Conservation (phyloP, 495 filamentous ascomycete genomes). For the Podospora bellae-mahoneyi region DNA sequence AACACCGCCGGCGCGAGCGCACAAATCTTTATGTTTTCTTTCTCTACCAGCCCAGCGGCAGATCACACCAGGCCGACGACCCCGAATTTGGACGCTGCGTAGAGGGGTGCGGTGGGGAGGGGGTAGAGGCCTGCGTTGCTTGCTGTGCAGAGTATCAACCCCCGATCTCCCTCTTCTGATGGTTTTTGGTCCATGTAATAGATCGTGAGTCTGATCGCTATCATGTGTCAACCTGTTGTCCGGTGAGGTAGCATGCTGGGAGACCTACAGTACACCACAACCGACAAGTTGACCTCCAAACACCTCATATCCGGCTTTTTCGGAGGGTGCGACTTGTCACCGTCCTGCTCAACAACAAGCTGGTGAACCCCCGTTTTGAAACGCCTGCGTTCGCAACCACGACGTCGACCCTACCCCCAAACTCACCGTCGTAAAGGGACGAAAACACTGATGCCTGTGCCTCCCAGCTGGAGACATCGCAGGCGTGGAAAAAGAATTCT, state of each 20-base stretch:
- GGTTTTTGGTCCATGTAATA: slow-evolving; percentile 53
- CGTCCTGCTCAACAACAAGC: slow-evolving; percentile 25
- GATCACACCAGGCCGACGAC: slow-evolving; percentile 53
- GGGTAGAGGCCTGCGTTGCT: slow-evolving; percentile 57
- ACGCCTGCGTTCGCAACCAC: slow-evolving; percentile 58
- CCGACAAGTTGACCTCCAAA: slow-evolving; percentile 49
- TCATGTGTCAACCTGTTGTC: background rate
- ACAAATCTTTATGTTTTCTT: slow-evolving; percentile 50
- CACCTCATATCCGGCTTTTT: slow-evolving; percentile 40
- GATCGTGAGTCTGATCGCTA: slow-evolving; percentile 48
- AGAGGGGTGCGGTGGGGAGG: slow-evolving; percentile 54
- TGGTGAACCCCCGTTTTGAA: slow-evolving; percentile 42
- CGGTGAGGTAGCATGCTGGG: background rate
- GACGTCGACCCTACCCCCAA: slow-evolving; percentile 42
- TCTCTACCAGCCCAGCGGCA: slow-evolving; percentile 37
- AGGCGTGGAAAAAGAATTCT: slow-evolving; percentile 41
- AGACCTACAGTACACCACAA: slow-evolving; percentile 49
- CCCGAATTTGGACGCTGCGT: slow-evolving; percentile 50
- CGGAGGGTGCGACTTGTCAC: slow-evolving; percentile 34
- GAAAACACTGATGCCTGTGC: slow-evolving; percentile 44
- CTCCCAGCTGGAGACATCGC: slow-evolving; percentile 50
- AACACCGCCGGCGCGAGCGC: slow-evolving; percentile 53
- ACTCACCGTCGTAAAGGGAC: slow-evolving; percentile 35
- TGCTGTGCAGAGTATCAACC: slow-evolving; percentile 54
- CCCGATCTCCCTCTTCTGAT: slow-evolving; percentile 28